Conservation (phyloP, 139 green algal genomes). For the Pseudopediastrum boryanum region DNA sequence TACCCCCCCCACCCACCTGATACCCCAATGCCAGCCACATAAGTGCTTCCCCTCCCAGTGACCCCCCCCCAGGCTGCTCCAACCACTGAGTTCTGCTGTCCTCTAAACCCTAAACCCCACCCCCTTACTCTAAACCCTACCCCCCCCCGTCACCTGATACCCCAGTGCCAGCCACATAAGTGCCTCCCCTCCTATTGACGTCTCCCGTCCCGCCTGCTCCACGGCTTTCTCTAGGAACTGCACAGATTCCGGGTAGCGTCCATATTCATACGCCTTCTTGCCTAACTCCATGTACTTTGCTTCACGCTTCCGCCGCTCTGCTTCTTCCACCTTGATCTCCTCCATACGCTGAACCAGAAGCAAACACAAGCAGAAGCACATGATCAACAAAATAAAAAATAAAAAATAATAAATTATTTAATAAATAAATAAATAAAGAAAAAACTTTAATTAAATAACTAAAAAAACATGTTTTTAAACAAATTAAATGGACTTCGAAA, state of each 20-base stretch:
- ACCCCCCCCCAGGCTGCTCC: too few species aligned
- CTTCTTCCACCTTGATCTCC: slow-evolving; percentile 49
- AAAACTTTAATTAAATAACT: too few species aligned
- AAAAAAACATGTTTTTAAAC: too few species aligned
- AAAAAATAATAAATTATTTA: too few species aligned
- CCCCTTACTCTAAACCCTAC: not conserved
- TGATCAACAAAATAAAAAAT: not conserved
- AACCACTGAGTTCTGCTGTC: too few species aligned
- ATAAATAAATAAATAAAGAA: too few species aligned
- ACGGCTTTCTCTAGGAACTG: slow-evolving; percentile 66
- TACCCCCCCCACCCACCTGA: too few species aligned
- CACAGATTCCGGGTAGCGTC: slow-evolving; percentile 63
- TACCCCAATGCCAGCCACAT: slow-evolving; percentile 90
- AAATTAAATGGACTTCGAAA: too few species aligned
- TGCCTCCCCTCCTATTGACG: slow-evolving; percentile 75
- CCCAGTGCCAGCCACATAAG: slow-evolving; percentile 87
- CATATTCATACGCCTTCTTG: slow-evolving; percentile 56
- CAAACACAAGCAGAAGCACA: not conserved
- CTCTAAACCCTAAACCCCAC: too few species aligned
- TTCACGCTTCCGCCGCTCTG: slow-evolving; percentile 45
- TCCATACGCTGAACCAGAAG: slow-evolving; percentile 39
- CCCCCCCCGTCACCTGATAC: slow-evolving; percentile 68
- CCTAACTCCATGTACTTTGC: slow-evolving; percentile 38
- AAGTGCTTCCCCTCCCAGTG: slow-evolving; percentile 82
- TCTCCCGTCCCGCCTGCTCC: slow-evolving; percentile 59